Base-by-base conservation (phyloP, 2,329 filamentous ascomycete species). In the Triangularia setosa region DNA sequence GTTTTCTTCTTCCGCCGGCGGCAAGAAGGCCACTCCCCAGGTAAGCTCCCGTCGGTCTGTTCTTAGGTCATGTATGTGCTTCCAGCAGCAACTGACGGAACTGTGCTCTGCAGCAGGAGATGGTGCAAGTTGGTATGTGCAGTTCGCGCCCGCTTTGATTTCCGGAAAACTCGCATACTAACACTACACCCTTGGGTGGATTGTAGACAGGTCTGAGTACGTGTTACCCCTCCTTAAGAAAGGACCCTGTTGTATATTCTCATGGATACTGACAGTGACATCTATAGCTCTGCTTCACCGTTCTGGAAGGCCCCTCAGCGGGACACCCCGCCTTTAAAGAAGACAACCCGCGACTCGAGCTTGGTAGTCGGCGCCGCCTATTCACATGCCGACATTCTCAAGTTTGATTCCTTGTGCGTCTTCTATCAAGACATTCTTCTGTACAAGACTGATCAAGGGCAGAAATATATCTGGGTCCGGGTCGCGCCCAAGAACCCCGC, bases 81-180 rank as follows among this genome's bases (percentile, higher is more conserved):
- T 27, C 35, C n/a, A 52, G 40, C 55, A 55, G 21, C 52, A 58
- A 35, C 57, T 54, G 28, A 60, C 44, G 16, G 62, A 57, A 61
- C 57, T 70, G 68, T 68, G 72, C 79, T 71, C 78, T 75, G 70
- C 72, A 80, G 75, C 82, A 98, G 92, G 95, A 99, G 85, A 99
- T 99, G 95, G 92, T 97, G 72, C 94, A 99, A 90, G 93, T 99
- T 83, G 94, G 95, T 98, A 89, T 74, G 84, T 55, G 53, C 59
- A 59, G 30, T 21, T 35, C 30, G 23, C 40, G 18, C n/a, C 40
- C 40, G 52, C 25, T 53, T 12, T 23, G 44, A 61, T 61, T 23
- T 27, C 27, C 59, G 35, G 27, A 35, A 25, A 24, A 27, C 23
- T 23, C 59, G 16, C 44, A 63, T 69, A 62, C 62, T 70, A 62